Base-by-base conservation (phyloP, 805 yeast species). In the Saturnispora hagleri region DNA sequence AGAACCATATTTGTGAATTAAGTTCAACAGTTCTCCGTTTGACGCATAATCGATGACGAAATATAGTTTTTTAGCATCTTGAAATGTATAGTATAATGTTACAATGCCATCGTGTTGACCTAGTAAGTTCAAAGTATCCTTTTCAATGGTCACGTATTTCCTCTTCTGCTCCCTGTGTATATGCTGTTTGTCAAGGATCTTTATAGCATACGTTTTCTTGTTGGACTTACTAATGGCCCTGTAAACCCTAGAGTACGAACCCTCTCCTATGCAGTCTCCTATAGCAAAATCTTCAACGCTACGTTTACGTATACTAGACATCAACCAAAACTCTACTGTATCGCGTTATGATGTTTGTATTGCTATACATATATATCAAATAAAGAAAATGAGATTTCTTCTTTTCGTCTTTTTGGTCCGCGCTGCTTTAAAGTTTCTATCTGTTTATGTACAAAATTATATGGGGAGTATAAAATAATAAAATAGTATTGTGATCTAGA, bases 71-170 rank as follows among this genome's bases (percentile, higher is more conserved):
- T 81, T 77, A 44, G 86, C 88, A 66, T 93, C 99, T 67, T 93
- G 99, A 69, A 93, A 93, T 1, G 99, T 93, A 68, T 86, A 93
- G 68, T 88, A 87, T 46, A 93, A 71, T 46, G 90, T 86, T 20
- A 93, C 95, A 28, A 93, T 85, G 1, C 99, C 99, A 0, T 97
- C 97, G 63, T 93, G 98, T 51, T 84, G 83, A 3, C 96, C 96
- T 56, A 93, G 71, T 24, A 91, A 70, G 66, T 89, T 90, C 56
- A 93, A 71, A 1, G 97, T 88, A 51, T 86, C 83, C 65, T 93
- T 93, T 64, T 93, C 99, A 53, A 93, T 91, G 65, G 89, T 89
- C 53, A 93, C 99, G 63, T 93, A 93, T 67, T 93, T 93, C 64
- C 89, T 89, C 66, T 93, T 93, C 64, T 86, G 86, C 68, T 93